Evolutionary conservation across 1,139 yeast species (phyloP), one percentile per base, ranked within the genome.

Genomic region (Suhomyces taliae): DNA sequence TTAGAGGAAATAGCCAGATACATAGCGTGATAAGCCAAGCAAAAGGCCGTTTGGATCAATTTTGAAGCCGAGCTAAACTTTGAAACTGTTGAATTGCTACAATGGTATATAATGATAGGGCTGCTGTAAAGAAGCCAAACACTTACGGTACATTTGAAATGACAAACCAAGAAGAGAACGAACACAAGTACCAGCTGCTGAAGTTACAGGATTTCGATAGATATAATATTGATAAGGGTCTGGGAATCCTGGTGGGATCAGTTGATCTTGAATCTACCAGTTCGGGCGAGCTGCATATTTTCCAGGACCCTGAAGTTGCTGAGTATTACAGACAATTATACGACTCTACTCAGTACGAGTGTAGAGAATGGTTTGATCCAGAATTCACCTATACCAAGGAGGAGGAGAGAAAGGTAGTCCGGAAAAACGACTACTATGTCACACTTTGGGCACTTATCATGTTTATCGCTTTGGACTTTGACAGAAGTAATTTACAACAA

Each of bases 381-480:
- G 65, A 66, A 1, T 66, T 77, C 33, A 60, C 65, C 9, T 80
- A 83, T 83, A 63, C 72, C 1, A 45, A 53, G 4, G 66, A 64
- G 31, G 82, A 79, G 53, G 82, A 78, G 53, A 61, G 59, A 27
- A 62, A 59, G 33, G 57, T 79, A 9, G 53, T 70, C 4, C 55
- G 74, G 53, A 77, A 74, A 52, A 64, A 75, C 37, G 83, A 80
- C 52, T 61, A 62, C 53, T 64, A 67, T 27, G 82, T 78, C 24
- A 65, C 81, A 2, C 54, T 77, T 33, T 64, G 77, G 59, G 81
- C 82, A 0, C 76, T 78, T 50, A 51, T 78, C 44, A 68, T 79
- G 74, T 80, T 80, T 58, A 65, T 74, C 32, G 81, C 79, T 4
- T 65, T 80, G 47, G 79, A 80, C 52, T 64, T 79, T 47, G 84